Conservation (phyloP, 768 basidiomycete genomes). For the Dendrothele bispora region DNA sequence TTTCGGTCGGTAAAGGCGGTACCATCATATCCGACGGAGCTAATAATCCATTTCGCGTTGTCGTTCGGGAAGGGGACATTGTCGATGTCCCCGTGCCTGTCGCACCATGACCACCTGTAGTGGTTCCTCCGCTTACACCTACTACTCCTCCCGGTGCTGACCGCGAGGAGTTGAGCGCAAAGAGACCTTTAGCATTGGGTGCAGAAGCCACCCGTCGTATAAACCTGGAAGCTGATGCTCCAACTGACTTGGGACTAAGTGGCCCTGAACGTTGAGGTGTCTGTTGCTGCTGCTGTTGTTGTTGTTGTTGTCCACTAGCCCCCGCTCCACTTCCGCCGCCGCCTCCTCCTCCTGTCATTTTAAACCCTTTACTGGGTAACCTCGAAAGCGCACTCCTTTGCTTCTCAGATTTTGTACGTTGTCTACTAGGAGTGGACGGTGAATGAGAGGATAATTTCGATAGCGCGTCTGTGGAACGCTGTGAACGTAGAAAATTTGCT, state of each 20-base stretch:
- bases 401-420: conserved; percentile 50
- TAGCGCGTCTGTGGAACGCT: conserved; percentile 37
- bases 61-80: too few species aligned
- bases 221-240: conserved; percentile 81
- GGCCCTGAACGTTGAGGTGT: conserved; percentile 52
- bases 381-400: conserved; percentile 28
- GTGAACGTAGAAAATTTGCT: conserved; percentile 8
- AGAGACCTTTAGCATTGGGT: conserved; percentile 92
- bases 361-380: conserved; percentile 9
- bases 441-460: conserved; percentile 26
- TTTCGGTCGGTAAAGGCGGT: conserved; percentile 54
- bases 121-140: background rate
- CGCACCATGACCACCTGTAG: too few species aligned
- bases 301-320: conserved; percentile 39
- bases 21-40: conserved; percentile 66
- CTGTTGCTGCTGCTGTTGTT: conserved; percentile 30
- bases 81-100: too few species aligned
- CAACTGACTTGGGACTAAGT: conserved; percentile 66
- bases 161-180: conserved; percentile 60
- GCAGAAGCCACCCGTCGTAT: conserved; percentile 95
- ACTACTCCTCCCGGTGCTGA: conserved; percentile 35
- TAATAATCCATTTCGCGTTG: conserved; percentile 76
- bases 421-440: conserved; percentile 27
- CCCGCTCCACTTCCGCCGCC: too few species aligned
- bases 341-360: too few species aligned